phyloP scores from a whole-genome alignment of 257 asterid genomes.

The Linderniella brevidens region DNA sequence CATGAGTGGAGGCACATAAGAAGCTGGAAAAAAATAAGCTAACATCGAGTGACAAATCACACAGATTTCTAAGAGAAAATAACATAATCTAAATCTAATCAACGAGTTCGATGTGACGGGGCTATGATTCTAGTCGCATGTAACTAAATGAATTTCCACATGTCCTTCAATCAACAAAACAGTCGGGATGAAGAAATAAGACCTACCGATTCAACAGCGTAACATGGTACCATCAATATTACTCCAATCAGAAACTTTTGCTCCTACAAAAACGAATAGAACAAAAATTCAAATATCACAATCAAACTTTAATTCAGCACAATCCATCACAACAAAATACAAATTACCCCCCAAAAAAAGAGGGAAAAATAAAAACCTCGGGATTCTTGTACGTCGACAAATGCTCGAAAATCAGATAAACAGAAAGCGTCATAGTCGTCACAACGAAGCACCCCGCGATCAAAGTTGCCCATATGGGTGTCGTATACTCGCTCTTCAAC shows the following conservation, averaged over 20 bases:
- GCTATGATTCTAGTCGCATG: too few relatives aligned
- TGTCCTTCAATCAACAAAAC: too few relatives aligned
- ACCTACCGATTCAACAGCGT: conserved; percentile 82
- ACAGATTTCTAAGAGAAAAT: too few relatives aligned
- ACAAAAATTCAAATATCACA: conserved; percentile 1
- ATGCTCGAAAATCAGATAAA: conserved; percentile 73
- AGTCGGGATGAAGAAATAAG: neutral
- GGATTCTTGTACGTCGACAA: conserved; percentile 84
- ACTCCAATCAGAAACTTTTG: conserved; percentile 93
- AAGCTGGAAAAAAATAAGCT: neutral
- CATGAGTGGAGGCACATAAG: conserved; percentile 2
- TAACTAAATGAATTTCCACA: too few relatives aligned
- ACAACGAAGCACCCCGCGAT: conserved; percentile 52
- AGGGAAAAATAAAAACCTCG: conserved; percentile 29
- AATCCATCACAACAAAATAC: neutral
- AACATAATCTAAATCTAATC: too few relatives aligned
- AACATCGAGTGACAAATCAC: too few relatives aligned
- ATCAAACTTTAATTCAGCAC: neutral
- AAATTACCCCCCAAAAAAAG: neutral
- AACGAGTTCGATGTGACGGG: too few relatives aligned
- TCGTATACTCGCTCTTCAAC: conserved; percentile 25
- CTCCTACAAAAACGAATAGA: conserved; percentile 31
- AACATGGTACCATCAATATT: conserved; percentile 83
- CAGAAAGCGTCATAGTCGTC: conserved; percentile 51
- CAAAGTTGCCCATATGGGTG: conserved; percentile 79